phyloP scores from a whole-genome alignment of 768 basidiomycete species.

The Trametes cubensis region DNA sequence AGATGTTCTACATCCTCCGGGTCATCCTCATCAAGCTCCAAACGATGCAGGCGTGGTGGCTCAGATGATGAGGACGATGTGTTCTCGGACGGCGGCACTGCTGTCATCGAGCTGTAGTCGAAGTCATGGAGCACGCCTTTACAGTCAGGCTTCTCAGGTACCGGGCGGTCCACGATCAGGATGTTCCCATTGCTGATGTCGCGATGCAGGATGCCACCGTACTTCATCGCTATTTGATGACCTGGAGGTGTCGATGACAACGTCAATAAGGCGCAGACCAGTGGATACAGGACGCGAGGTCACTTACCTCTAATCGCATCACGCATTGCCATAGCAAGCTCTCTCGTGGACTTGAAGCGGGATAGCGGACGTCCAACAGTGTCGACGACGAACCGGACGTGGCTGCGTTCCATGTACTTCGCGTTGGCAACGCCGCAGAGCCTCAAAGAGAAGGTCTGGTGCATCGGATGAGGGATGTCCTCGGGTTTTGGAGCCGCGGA shows the following conservation, averaged over 20 bases:
- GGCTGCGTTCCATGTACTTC: slow-evolving; percentile 10
- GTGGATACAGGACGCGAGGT: no score
- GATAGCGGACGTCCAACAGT: slow-evolving; percentile 12
- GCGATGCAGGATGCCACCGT: neutral
- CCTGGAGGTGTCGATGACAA: neutral
- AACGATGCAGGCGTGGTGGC: neutral
- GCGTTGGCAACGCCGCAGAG: neutral
- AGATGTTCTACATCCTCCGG: neutral
- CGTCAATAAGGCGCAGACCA: neutral
- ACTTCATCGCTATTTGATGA: neutral
- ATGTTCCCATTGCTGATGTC: slow-evolving; percentile 7
- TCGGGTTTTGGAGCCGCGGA: no score
- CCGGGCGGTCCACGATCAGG: slow-evolving; percentile 3
- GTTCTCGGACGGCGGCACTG: neutral
- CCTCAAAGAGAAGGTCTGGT: slow-evolving; percentile 13
- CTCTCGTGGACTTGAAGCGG: slow-evolving; percentile 9
- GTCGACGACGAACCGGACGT: slow-evolving; percentile 17
- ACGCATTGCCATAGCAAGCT: slow-evolving; percentile 15
- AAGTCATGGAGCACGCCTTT: neutral
- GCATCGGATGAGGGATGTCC: neutral
- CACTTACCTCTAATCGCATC: slow-evolving; percentile 20
- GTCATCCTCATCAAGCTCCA: neutral
- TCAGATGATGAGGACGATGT: neutral
- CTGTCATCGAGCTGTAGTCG: slow-evolving; percentile 1
- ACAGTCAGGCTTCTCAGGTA: neutral